These are phyloP conservation scores for Sporothrix pseudoabietina DNA, from an alignment of 2,329 filamentous ascomycete species.

Conservation along the genomic window DNA sequence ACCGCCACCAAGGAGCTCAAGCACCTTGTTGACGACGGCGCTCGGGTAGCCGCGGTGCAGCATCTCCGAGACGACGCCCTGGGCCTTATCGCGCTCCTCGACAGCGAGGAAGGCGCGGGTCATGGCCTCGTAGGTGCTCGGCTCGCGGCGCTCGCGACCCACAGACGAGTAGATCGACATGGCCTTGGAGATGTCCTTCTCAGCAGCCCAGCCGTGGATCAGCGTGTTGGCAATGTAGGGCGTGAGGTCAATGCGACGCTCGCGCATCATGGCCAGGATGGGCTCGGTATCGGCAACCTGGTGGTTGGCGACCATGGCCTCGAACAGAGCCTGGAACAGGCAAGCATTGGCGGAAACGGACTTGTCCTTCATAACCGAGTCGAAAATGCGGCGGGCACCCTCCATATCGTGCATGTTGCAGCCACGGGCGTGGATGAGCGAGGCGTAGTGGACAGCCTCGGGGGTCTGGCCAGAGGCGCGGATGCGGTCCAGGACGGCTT, in stretches of 20 bases:
- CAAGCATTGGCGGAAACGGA: constrained; percentile 75
- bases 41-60: constrained; percentile 84
- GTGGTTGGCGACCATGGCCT: constrained; percentile 95
- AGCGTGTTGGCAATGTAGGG: constrained; percentile 98
- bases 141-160: constrained; percentile 77
- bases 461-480: constrained; percentile 71
- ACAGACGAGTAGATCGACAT: constrained; percentile 79
- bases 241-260: constrained; percentile 77
- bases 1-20: constrained; percentile 77
- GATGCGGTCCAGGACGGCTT: constrained; percentile 79
- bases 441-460: constrained; percentile 93
- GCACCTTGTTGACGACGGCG: constrained; percentile 90
- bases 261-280: constrained; percentile 74
- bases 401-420: constrained; percentile 91
- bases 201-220: constrained; percentile 92
- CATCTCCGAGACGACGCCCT: constrained; percentile 84
- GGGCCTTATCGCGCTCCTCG: constrained; percentile 75
- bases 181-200: constrained; percentile 77
- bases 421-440: constrained; percentile 91
- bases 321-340: constrained; percentile 94
- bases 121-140: constrained; percentile 99
- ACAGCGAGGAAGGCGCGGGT: constrained; percentile 86
- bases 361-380: constrained; percentile 70
- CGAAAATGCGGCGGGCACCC: constrained; percentile 79
- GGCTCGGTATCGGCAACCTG: constrained; percentile 73